Evolutionary conservation across 2,329 filamentous ascomycete genomes (phyloP).

Genomic region (Fusarium mundagurra): DNA sequence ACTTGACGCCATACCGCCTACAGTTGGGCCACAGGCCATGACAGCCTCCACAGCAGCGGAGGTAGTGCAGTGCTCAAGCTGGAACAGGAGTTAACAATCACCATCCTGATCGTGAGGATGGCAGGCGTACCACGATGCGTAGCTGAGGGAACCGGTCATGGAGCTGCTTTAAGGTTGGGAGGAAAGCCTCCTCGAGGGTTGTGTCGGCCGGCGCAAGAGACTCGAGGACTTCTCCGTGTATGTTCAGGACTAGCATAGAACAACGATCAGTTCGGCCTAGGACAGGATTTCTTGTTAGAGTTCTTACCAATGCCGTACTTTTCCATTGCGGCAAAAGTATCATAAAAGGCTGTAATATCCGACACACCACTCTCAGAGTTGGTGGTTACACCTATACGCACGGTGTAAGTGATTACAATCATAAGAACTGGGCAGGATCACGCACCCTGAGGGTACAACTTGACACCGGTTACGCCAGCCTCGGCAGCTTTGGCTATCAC

Average conservation of each 20-base stretch:
- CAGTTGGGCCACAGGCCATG: slow-evolving; percentile 77
- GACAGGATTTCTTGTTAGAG: neutral
- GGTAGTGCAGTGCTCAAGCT: slow-evolving; percentile 87
- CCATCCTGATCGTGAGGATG: neutral
- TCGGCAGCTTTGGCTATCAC: slow-evolving; percentile 78
- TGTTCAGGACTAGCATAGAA: slow-evolving; percentile 73
- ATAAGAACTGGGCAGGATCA: neutral
- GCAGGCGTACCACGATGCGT: slow-evolving; percentile 60
- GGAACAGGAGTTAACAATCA: neutral
- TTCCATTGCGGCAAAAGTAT: slow-evolving; percentile 91
- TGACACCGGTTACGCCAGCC: slow-evolving; percentile 77
- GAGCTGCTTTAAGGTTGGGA: slow-evolving; percentile 80
- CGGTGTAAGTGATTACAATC: slow-evolving; percentile 19
- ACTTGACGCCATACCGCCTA: slow-evolving; percentile 60
- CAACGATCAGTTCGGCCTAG: neutral
- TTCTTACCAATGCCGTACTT: slow-evolving; percentile 68
- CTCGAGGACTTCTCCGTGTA: slow-evolving; percentile 86
- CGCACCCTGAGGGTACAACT: slow-evolving; percentile 69
- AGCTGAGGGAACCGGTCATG: slow-evolving; percentile 80
- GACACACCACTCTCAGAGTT: slow-evolving; percentile 76
- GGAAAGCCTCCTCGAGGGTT: slow-evolving; percentile 68
- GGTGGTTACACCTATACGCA: slow-evolving; percentile 64
- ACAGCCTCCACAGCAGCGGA: slow-evolving; percentile 83
- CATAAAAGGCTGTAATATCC: slow-evolving; percentile 75
- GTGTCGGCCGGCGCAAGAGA: slow-evolving; percentile 57